Conservation (phyloP, 768 basidiomycete species). For the Leucosporidium creatinivorum region DNA sequence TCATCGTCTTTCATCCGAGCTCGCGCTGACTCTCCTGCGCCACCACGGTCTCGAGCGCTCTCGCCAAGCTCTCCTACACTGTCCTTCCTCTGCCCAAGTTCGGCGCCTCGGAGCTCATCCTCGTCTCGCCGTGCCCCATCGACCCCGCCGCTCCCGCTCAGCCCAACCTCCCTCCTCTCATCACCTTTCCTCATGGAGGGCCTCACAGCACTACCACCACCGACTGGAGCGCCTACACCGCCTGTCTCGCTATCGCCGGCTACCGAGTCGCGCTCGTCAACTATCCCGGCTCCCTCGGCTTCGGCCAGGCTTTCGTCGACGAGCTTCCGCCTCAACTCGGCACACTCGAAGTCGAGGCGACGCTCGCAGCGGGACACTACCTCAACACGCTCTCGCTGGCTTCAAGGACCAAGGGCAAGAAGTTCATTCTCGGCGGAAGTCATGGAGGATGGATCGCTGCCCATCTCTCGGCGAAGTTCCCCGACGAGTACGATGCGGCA, state of each 20-base stretch:
- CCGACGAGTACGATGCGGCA: slow-evolving; percentile 56
- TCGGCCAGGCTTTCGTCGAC: slow-evolving; percentile 56
- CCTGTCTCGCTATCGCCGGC: slow-evolving; percentile 32
- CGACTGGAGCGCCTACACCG: slow-evolving; percentile 54
- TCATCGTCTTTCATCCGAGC: background rate
- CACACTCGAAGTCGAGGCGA: slow-evolving; percentile 59
- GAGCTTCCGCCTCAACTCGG: slow-evolving; percentile 57
- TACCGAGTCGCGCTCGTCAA: slow-evolving; percentile 59
- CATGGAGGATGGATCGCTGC: slow-evolving; percentile 62
- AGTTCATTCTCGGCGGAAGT: slow-evolving; percentile 58
- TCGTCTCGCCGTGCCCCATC: slow-evolving; percentile 16
- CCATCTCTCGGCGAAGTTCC: slow-evolving; percentile 54
- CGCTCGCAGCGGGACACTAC: slow-evolving; percentile 52
- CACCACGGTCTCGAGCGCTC: slow-evolving; percentile 45
- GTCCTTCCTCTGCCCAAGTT: slow-evolving; percentile 52
- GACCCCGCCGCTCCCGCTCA: slow-evolving; percentile 10
- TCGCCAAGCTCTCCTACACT: slow-evolving; percentile 46
- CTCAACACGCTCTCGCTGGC: slow-evolving; percentile 52
- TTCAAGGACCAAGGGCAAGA: slow-evolving; percentile 49
- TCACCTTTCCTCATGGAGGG: slow-evolving; percentile 58
- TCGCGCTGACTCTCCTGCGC: background rate
- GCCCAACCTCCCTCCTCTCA: slow-evolving; percentile 39
- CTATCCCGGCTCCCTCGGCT: slow-evolving; percentile 63
- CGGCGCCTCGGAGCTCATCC: slow-evolving; percentile 52
- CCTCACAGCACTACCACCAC: slow-evolving; percentile 53